Conservation (phyloP, 2,329 filamentous ascomycete genomes). For the Botrytis elliptica region DNA sequence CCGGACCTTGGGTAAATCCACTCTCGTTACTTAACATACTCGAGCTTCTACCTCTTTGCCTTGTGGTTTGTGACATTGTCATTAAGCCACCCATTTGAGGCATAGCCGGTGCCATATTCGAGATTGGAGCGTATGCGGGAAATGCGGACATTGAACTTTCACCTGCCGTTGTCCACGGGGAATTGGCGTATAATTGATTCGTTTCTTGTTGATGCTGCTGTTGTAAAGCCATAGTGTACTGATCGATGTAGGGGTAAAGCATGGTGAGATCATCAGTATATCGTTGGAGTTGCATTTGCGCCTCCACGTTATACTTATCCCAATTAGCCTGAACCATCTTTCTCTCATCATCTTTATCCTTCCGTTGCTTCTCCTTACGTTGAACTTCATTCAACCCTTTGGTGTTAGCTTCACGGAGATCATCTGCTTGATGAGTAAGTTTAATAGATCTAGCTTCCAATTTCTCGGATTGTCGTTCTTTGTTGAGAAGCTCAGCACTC, state of each 20-base stretch:
- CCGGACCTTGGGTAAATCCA: conserved; percentile 64
- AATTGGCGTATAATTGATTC: conserved; percentile 2
- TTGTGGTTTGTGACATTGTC: conserved; percentile 9
- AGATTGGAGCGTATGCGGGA: conserved; percentile 10
- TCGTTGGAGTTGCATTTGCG: conserved; percentile 18
- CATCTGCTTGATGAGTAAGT: conserved; percentile 69
- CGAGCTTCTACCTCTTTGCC: conserved; percentile 48
- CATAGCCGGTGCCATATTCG: conserved; percentile 1
- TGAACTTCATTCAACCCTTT: conserved; percentile 47
- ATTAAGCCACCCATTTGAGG: conserved; percentile 1
- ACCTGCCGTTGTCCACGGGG: conserved; percentile 1
- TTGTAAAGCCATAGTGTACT: not conserved
- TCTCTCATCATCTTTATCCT: conserved; percentile 34
- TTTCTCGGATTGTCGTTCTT: conserved; percentile 68
- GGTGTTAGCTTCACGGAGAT: conserved; percentile 66
- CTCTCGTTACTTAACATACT: conserved; percentile 67
- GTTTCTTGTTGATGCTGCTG: conserved; percentile 10
- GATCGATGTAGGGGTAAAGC: not conserved
- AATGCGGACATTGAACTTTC: conserved; percentile 17
- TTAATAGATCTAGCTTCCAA: conserved; percentile 69
- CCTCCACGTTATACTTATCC: conserved; percentile 25
- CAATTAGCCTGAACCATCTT: conserved; percentile 33
- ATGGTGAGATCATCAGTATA: not conserved
- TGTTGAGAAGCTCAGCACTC: conserved; percentile 60
- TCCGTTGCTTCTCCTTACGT: conserved; percentile 35